Base-by-base conservation (phyloP, 2,329 filamentous ascomycete genomes). In the Orbilia ellipsospora region DNA sequence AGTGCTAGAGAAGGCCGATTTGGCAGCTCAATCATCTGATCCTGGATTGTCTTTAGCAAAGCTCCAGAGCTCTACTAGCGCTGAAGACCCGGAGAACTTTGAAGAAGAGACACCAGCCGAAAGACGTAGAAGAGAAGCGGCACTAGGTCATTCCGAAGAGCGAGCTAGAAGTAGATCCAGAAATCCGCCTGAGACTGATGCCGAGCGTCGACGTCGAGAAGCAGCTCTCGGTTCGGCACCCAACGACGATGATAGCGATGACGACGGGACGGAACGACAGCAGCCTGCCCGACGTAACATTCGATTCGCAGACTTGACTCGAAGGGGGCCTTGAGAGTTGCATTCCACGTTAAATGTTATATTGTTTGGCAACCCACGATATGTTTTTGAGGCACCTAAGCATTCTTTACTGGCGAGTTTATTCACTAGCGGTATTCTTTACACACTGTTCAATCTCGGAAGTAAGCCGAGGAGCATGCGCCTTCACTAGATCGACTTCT, bases 81-180 rank as follows among this genome's bases (percentile, higher is more conserved):
- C 72, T 18, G 51, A 64, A 10, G 26, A 68, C 23, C 60, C 73
- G 1, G 76, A 66, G 13, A 70, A 67, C 12, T 77, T 86, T 86
- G 10, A 87, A 84, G 0, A 81, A 88, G 92, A 94, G 82, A 93
- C 91, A 0, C 89, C 90, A 0, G 92, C 91, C 0, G 92, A 94
- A 82, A 85, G 90, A 68, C 86, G 90, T 48, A 85, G 92, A 63
- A 87, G 92, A 79, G 88, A 93, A 79, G 91, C 91, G 0, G 92
- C 92, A 0, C 83, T 94, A 1, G 91, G 91, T 23, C 61, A 64
- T 5, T 59, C 52, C 23, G 51, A 45, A 50, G 52, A 56, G 26
- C 18, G 26, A 40, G 28, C 45, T 1, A 16, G 50, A 13, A 52
- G 63, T 7, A 57, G 51, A 16, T 59, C 70, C 18, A 54, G 42